Evolutionary conservation across 805 yeast genomes (phyloP), one percentile per base, ranked within the genome.

Genomic region (Grigorovia transvaalensis): DNA sequence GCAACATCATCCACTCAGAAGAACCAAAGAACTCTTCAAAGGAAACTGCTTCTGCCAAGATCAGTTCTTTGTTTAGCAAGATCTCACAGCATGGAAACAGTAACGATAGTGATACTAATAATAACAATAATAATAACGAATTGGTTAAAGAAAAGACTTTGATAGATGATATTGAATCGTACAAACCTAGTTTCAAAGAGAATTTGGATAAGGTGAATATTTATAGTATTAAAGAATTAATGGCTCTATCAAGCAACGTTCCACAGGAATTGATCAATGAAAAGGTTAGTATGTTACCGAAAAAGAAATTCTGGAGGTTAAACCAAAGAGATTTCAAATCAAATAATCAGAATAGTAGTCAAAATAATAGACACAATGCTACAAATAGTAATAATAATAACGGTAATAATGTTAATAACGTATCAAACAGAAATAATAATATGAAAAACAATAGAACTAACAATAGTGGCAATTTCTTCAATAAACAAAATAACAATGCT

Each of bases 261-360:
- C 63, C 68, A 7, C 61, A 65, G n/a, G 61, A 59, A 40, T 61
- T 74, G 35, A 53, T 71, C 19, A 60, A 61, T 15, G 59, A 63
- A 48, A 66, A 69, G 53, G 59, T 64, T 7, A 60, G 68, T 13
- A 55, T 63, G 30, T 67, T 78, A 55, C 83, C 84, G 2, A 75
- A 70, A 41, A 67, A 63, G 50, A 67, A 71, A 17, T 80, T 79
- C 57, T 80, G 81, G 77, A 71, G 77, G 53, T 59, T 71, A 50
- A 69, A 68, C 55, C 64, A 58, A 48, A 61, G 59, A 48, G 59
- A 53, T 49, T 52, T 50, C 9, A 57, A 57, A 13, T 57, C 56
- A 46, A 56, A 54, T 48, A 54, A 49, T 35, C 55, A 57, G 20
- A 56, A 49, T 33, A 57, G 54, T 43, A 47, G 40, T 20, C 48